phyloP scores from a whole-genome alignment of 139 green algal species.

The Chlorella sorokiniana region DNA sequence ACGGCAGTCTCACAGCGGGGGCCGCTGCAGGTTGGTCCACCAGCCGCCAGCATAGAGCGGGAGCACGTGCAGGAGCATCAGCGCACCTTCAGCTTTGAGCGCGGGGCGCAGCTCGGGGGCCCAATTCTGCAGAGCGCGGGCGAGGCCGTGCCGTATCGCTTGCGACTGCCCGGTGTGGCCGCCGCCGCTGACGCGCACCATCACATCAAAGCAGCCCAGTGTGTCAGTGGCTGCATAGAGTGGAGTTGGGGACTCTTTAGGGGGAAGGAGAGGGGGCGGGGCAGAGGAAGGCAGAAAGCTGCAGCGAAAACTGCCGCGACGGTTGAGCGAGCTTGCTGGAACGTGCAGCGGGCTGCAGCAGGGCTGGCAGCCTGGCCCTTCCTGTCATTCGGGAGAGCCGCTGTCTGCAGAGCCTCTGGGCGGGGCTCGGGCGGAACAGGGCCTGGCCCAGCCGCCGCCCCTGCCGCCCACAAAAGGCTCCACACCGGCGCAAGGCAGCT shows the following conservation, averaged over 20 bases:
- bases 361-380: neutral
- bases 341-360: too few relatives aligned
- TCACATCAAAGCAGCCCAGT: slow-evolving; percentile 72
- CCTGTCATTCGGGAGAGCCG: too few relatives aligned
- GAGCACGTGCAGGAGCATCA: neutral
- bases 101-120: slow-evolving; percentile 62
- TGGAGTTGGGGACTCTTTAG: too few relatives aligned
- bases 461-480: too few relatives aligned
- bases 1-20: too few relatives aligned
- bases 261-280: too few relatives aligned
- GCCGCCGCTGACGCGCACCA: slow-evolving; percentile 60
- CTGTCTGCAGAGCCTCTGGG: too few relatives aligned
- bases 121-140: slow-evolving; percentile 76
- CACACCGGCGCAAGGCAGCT: too few relatives aligned
- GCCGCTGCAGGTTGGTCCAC: too few relatives aligned
- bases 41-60: neutral
- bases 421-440: too few relatives aligned
- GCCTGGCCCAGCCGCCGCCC: too few relatives aligned
- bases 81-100: slow-evolving; percentile 50
- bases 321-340: too few relatives aligned
- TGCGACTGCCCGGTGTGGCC: slow-evolving; percentile 71
- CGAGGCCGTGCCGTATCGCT: slow-evolving; percentile 84
- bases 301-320: neutral
- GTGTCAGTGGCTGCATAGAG: slow-evolving; percentile 53
- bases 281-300: neutral